Conservation (phyloP, 139 green algal genomes). For the Closterium sp. region DNA sequence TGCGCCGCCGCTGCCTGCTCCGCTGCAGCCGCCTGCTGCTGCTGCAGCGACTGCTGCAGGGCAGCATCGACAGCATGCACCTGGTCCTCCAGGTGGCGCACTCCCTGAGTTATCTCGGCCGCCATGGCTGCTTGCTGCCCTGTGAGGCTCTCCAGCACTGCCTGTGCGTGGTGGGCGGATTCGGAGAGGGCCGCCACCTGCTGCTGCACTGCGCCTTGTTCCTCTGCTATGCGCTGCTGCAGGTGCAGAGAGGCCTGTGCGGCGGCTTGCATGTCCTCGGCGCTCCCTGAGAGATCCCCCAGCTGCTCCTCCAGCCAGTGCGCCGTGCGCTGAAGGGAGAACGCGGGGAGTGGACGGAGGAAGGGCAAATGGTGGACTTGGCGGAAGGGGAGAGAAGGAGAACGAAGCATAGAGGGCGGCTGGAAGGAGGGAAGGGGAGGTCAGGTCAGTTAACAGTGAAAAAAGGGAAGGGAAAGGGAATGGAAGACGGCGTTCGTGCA, state of each 20-base stretch:
- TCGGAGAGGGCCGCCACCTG: neutral
- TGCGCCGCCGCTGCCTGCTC: neutral
- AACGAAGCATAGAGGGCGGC: neutral
- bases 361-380: neutral
- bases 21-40: neutral
- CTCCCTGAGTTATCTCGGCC: neutral
- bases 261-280: slow-evolving; percentile 13
- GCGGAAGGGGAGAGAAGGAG: neutral
- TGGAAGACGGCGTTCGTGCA: neutral
- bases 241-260: neutral
- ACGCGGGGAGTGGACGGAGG: neutral
- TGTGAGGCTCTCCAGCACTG: neutral
- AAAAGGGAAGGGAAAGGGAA: neutral
- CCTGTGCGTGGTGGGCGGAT: neutral
- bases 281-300: slow-evolving; percentile 4
- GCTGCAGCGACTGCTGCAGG: neutral
- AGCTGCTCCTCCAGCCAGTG: slow-evolving; percentile 32
- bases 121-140: neutral
- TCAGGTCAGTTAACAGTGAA: neutral
- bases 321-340: slow-evolving; percentile 5
- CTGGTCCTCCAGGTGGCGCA: neutral
- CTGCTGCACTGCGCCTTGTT: slow-evolving; percentile 15
- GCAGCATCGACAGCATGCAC: neutral
- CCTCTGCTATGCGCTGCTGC: slow-evolving; percentile 16
- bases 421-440: neutral